These are phyloP conservation scores for Magnaporthiopsis rhizophila DNA, from an alignment of 2,329 filamentous ascomycete species.

Conservation along the genomic window DNA sequence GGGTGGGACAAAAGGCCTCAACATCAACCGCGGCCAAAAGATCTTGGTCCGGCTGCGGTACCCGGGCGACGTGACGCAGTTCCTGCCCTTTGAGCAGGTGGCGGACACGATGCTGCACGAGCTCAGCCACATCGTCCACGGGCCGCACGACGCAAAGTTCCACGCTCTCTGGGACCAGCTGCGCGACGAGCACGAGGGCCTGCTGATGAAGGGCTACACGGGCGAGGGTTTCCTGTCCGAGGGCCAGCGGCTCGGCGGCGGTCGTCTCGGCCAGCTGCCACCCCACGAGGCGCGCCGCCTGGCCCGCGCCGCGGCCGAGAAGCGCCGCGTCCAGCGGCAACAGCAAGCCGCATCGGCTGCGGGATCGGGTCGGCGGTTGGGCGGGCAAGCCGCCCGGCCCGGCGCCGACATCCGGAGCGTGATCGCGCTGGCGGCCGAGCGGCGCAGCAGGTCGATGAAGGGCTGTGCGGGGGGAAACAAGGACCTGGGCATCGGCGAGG, in stretches of 20 bases:
- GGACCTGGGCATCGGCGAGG: constrained; percentile 57
- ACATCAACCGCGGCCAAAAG: constrained; percentile 66
- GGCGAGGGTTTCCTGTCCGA: constrained; percentile 79
- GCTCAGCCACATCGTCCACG: constrained; percentile 78
- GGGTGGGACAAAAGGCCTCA: constrained; percentile 47
- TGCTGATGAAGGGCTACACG: constrained; percentile 75
- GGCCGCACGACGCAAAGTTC: constrained; percentile 76
- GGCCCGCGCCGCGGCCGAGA: constrained; percentile 67
- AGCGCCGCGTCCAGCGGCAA: constrained; percentile 38
- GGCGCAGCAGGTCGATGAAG: constrained; percentile 56
- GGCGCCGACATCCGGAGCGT: constrained; percentile 63
- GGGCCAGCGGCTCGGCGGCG: constrained; percentile 66
- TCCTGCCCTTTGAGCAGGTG: constrained; percentile 71
- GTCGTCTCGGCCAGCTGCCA: constrained; percentile 41
- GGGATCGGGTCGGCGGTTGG: constrained; percentile 52
- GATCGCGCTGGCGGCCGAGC: constrained; percentile 63
- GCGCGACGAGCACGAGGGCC: constrained; percentile 72
- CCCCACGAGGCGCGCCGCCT: constrained; percentile 65
- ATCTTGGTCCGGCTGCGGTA: constrained; percentile 80
- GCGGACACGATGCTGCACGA: constrained; percentile 93
- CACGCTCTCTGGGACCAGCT: constrained; percentile 84
- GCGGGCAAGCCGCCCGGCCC: constrained; percentile 45
- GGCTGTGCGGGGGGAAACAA: constrained; percentile 65
- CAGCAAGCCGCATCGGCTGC: not conserved
- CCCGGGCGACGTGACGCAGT: constrained; percentile 63